Evolutionary conservation across 495 filamentous ascomycete species (phyloP).

Genomic region (Hypoxylon rickii): DNA sequence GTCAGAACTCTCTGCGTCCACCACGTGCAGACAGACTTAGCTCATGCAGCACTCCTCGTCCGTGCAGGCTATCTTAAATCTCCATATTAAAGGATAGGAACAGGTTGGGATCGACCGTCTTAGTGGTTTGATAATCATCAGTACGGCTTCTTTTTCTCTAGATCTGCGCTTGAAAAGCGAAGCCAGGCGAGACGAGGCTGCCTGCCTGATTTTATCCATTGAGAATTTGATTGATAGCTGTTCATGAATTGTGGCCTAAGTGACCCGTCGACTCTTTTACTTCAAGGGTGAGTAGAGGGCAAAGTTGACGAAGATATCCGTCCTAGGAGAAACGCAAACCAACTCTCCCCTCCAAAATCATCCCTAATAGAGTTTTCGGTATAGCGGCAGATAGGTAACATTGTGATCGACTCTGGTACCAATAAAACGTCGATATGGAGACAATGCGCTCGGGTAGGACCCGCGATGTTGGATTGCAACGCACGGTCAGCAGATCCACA

Average conservation of each 20-base stretch:
- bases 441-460: conserved; percentile 8
- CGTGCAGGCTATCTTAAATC: conserved; percentile 1
- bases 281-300: too few species aligned
- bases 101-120: conserved; percentile 21
- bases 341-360: too few species aligned
- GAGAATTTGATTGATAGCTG: too few species aligned
- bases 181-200: too few species aligned
- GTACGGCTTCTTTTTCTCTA: conserved; percentile 7
- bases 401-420: conserved; percentile 27
- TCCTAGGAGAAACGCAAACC: too few species aligned
- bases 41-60: conserved; percentile 21
- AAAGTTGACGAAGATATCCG: too few species aligned
- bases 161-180: conserved; percentile 6
- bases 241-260: too few species aligned
- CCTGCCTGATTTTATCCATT: too few species aligned
- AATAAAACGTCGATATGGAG: conserved; percentile 5
- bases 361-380: conserved; percentile 8
- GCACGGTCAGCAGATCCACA: conserved; percentile 24
- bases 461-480: conserved; percentile 19
- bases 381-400: conserved; percentile 20
- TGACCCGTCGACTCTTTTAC: too few species aligned
- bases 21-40: conserved; percentile 12
- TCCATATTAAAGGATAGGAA: conserved; percentile 13
- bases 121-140: conserved; percentile 30
- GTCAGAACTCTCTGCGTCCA: background rate